Evolutionary conservation across 164 flowering plant species (phyloP), one percentile per base, ranked within the genome.

Genomic region (Chimonanthus praecox): DNA sequence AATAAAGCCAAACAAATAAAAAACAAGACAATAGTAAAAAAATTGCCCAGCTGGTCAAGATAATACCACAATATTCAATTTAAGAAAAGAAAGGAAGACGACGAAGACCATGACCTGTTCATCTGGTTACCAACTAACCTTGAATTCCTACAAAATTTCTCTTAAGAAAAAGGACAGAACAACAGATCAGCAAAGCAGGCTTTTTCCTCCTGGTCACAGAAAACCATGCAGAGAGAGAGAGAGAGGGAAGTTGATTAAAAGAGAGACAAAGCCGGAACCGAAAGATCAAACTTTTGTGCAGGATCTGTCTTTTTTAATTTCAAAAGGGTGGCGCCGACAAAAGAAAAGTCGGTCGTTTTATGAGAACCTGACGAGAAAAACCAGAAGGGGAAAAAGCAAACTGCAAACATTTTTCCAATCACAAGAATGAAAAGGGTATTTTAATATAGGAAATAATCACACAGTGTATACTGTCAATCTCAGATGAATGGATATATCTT

Each of bases 251-350:
- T 33, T 33, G 33, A 33, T 33, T 1, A 33, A 33, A 33, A 1
- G 65, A 58, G 0, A 71, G 45, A 58, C 65, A 15, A 71, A 71
- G 18, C 33, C 33, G 1, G 49, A 58, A 71, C 73, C 73, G 64
- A 71, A 46, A 58, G 65, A 58, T 58, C 47, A 65, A 58, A 45
- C 44, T 15, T 58, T 20, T 9, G 2, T 1, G 48, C 64, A 7
- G 58, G 65, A 58, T 58, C 50, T 13, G 49, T 6, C 21, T 8
- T 47, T 33, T 33, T 71, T 45, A 45, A 45, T 58, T 54, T 71
- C 73, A 72, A 64, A 72, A 72, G 15, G 69, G 6, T 43, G 75
- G 47, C 69, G 68, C 68, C 62, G 75, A 21, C 69, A 3, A 65
- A 21, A 3, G 13, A 64, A 64, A 64, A 65, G 75, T 51, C 69